phyloP scores from a whole-genome alignment of 208 protist genomes.

The Polymyxa betae region DNA sequence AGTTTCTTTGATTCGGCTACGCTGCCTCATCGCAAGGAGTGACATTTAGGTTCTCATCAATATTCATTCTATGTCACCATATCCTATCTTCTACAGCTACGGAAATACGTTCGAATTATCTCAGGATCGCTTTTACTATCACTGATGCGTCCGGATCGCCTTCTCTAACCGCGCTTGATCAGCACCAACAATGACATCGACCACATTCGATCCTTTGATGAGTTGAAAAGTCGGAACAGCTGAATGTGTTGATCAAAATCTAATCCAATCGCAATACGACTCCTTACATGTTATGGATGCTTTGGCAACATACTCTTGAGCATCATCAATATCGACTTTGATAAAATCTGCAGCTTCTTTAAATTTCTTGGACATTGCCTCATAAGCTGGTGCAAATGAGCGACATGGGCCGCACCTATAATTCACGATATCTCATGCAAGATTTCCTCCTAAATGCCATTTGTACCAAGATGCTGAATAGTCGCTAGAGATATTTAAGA shows the following conservation, averaged over 20 bases:
- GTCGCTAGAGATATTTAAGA: neutral
- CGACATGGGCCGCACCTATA: neutral
- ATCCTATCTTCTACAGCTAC: too few species aligned
- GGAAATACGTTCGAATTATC: too few species aligned
- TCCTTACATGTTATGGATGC: neutral
- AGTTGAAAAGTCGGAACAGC: neutral
- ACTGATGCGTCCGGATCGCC: neutral
- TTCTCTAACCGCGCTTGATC: neutral
- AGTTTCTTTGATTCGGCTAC: too few species aligned
- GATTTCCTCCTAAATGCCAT: too few species aligned
- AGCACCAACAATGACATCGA: neutral
- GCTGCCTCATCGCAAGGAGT: too few species aligned
- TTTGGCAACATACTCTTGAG: neutral
- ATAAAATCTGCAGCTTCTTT: neutral
- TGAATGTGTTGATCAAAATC: neutral
- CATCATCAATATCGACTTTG: neutral
- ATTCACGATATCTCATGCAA: neutral
- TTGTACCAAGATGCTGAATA: neutral
- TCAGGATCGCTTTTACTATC: too few species aligned
- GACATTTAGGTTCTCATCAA: too few species aligned
- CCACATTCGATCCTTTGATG: neutral
- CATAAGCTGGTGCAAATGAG: neutral
- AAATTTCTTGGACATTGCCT: neutral
- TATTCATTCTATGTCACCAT: too few species aligned
- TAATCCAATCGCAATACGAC: neutral